These are phyloP conservation scores for Hanseniaspora valbyensis DNA, from an alignment of 805 yeast genomes.

Conservation along the genomic window DNA sequence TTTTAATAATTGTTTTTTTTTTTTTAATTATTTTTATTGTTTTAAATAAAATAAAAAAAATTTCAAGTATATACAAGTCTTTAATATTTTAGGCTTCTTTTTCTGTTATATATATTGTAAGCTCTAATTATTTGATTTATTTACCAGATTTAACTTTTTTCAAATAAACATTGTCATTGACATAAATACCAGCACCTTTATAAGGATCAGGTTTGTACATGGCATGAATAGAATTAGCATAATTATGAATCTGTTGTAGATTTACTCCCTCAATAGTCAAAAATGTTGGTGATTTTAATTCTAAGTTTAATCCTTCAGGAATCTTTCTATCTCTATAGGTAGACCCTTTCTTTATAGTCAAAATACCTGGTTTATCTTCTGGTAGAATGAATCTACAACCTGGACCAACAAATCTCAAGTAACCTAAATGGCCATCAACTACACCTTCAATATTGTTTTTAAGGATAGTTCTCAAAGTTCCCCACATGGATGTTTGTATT, in stretches of 20 bases:
- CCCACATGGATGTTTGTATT: conserved; percentile 86
- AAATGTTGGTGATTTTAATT: conserved; percentile 76
- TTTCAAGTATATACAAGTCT: conserved; percentile 1
- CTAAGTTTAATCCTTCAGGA: conserved; percentile 65
- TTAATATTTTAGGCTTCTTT: too few species aligned
- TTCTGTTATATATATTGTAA: too few species aligned
- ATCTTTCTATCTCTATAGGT: conserved; percentile 36
- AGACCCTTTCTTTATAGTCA: conserved; percentile 60
- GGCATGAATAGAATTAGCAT: conserved; percentile 79
- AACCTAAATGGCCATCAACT: conserved; percentile 82
- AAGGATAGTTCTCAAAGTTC: conserved; percentile 71
- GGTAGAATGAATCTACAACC: conserved; percentile 87
- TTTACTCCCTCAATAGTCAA: conserved; percentile 76
- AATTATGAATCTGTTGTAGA: conserved; percentile 74
- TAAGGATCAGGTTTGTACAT: conserved; percentile 96
- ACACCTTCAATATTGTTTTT: conserved; percentile 78
- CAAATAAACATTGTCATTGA: conserved; percentile 81
- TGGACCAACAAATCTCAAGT: conserved; percentile 85
- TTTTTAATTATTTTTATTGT: background rate
- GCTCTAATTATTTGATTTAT: too few species aligned
- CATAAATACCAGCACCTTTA: conserved; percentile 94
- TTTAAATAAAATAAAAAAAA: too few species aligned
- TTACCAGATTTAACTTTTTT: conserved; percentile 89
- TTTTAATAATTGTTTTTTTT: background rate
- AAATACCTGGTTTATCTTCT: conserved; percentile 62